phyloP scores from a whole-genome alignment of 1,139 yeast genomes.

The Debaryomyces coudertii region DNA sequence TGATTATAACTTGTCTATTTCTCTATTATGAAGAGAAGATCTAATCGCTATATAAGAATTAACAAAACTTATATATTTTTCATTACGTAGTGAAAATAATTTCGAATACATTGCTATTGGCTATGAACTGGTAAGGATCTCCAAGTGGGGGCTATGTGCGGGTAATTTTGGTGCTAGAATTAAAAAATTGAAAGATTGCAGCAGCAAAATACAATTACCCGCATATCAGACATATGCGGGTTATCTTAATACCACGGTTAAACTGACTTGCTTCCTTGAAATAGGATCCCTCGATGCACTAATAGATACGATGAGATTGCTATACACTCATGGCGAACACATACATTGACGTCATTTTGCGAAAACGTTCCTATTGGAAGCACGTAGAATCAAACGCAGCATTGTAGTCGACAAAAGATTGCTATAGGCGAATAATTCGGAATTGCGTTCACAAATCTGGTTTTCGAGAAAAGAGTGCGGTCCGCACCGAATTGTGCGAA shows the following conservation, averaged over 20 bases:
- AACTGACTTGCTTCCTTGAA: no score
- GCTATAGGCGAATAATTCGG: not conserved
- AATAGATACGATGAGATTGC: not conserved
- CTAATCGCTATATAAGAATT: not conserved
- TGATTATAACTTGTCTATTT: not conserved
- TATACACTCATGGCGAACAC: not conserved
- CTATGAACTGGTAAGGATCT: not conserved
- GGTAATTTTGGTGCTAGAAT: no score
- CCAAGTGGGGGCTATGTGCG: constrained; percentile 6
- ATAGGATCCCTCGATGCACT: no score
- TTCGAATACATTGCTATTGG: constrained; percentile 6
- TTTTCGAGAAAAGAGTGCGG: no score
- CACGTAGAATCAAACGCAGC: not conserved
- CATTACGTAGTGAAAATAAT: not conserved
- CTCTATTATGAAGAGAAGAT: not conserved
- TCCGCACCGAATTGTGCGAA: no score
- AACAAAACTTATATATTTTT: not conserved
- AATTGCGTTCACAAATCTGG: not conserved
- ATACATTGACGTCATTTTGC: not conserved
- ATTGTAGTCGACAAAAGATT: not conserved
- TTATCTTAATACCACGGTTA: no score
- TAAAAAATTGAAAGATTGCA: not conserved
- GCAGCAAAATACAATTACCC: not conserved
- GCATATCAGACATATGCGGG: no score
- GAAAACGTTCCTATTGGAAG: not conserved